Conservation (phyloP, 768 basidiomycete species). For the Mycena galericulata region DNA sequence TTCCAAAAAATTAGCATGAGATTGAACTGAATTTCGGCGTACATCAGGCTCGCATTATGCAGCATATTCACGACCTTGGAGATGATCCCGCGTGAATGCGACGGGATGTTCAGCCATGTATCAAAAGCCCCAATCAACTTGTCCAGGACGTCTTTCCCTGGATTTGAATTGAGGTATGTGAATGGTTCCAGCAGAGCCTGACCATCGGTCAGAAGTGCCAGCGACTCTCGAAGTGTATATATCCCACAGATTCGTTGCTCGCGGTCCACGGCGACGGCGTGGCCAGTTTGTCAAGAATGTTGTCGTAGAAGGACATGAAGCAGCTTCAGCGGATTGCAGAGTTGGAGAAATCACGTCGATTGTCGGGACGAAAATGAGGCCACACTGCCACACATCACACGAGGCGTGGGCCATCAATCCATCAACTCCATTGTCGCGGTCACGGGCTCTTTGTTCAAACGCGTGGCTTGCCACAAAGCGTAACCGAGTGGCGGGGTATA, state of each 20-base stretch:
- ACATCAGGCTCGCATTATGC: constrained; percentile 91
- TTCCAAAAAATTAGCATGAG: constrained; percentile 45
- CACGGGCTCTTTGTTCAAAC: neutral
- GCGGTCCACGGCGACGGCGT: neutral
- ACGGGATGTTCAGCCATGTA: constrained; percentile 87
- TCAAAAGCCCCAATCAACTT: constrained; percentile 94
- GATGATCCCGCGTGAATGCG: constrained; percentile 75
- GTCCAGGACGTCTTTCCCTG: constrained; percentile 92
- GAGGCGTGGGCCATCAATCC: neutral
- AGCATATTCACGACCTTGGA: constrained; percentile 90
- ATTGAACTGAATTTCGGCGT: neutral
- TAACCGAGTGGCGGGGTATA: neutral
- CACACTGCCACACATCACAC: too few relatives aligned
- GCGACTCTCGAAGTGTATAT: neutral
- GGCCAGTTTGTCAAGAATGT: neutral
- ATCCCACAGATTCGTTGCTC: neutral
- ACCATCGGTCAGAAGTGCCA: neutral
- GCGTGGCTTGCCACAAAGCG: neutral
- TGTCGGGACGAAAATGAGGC: too few relatives aligned
- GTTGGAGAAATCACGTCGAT: too few relatives aligned
- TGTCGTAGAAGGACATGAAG: neutral
- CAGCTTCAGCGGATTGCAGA: neutral
- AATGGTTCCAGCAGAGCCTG: constrained; percentile 85
- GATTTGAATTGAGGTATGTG: constrained; percentile 82
- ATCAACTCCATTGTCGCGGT: neutral